Base-by-base conservation (phyloP, 257 asterid genomes). In the Cruciata laevipes region DNA sequence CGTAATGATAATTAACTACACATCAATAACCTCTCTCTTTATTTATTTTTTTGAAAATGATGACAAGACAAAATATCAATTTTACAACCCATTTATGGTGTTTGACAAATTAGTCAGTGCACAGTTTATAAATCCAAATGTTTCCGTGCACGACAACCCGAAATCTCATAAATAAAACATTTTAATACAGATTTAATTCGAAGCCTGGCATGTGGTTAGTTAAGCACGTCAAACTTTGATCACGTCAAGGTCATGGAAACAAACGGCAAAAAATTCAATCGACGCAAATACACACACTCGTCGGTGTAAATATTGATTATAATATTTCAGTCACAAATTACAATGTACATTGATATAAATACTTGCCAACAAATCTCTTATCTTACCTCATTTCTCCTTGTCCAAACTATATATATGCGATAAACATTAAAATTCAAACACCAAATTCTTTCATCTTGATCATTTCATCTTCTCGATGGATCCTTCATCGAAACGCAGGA, bases 111-210 rank as follows among this genome's bases (percentile, higher is more conserved):
- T 47, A 14, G 20, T 1, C 55, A 17, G 53, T 44, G 53, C 18
- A 44, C 3, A 2, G 13, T 12, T 3, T 44, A 44, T 13, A 47
- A 3, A 47, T 47, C 20, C 55, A 47, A 47, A 47, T 16, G 17
- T 17, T 42, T 38, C 0, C 71, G 64, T 65, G 67, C 67, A 65
- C 62, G 71, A 65, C 52, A 65, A 32, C 24, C 25, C 61, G 2
- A 47, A 6, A 44, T 16, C 16, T 14, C n/a, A 14, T 27, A 59
- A 3, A 9, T 37, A 25, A 21, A 24, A 24, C 14, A 17, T 38
- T 64, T 24, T 4, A 16, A 18, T 52, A n/a, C 27, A 31, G 8
- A 53, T 53, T 53, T 7, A 53, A 53, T 20, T 42, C 49, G 3
- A 42, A 42, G 17, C 49, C 49, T 42, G 49, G 49, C 53, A 47